phyloP scores from a whole-genome alignment of 306 rosid genomes.

The Ceratonia siliqua region DNA sequence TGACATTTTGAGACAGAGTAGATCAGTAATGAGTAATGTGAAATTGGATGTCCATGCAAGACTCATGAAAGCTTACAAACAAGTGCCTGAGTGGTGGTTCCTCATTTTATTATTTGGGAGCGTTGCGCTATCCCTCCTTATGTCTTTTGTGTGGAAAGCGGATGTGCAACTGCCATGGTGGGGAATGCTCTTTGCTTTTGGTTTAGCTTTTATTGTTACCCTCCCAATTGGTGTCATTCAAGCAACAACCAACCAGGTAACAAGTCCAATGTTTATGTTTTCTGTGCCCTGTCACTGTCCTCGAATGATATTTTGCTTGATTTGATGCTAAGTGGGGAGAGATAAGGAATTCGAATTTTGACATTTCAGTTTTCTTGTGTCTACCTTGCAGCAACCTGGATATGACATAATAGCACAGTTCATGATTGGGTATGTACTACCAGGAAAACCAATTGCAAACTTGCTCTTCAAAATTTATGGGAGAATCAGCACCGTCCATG shows the following conservation, averaged over 20 bases:
- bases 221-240: conserved; percentile 98
- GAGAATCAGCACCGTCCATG: conserved; percentile 94
- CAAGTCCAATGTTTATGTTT: not conserved
- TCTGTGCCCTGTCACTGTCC: not conserved
- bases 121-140: conserved; percentile 59
- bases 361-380: conserved; percentile 17
- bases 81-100: conserved; percentile 99
- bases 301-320: not conserved
- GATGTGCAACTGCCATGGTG: conserved; percentile 95
- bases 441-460: conserved; percentile 97
- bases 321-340: conserved; percentile 24
- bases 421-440: conserved; percentile 87
- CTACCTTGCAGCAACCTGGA: conserved; percentile 90
- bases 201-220: conserved; percentile 80
- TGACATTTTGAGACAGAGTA: conserved; percentile 81
- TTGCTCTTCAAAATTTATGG: conserved; percentile 94
- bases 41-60: conserved; percentile 81
- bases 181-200: conserved; percentile 95
- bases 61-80: conserved; percentile 84
- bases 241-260: conserved; percentile 98
- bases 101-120: conserved; percentile 65
- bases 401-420: conserved; percentile 96
- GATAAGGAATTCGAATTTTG: not conserved
- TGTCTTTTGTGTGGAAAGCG: conserved; percentile 78
- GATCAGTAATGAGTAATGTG: conserved; percentile 63